Conservation (phyloP, 1,139 yeast species). For the Yamadazyma triangularis region DNA sequence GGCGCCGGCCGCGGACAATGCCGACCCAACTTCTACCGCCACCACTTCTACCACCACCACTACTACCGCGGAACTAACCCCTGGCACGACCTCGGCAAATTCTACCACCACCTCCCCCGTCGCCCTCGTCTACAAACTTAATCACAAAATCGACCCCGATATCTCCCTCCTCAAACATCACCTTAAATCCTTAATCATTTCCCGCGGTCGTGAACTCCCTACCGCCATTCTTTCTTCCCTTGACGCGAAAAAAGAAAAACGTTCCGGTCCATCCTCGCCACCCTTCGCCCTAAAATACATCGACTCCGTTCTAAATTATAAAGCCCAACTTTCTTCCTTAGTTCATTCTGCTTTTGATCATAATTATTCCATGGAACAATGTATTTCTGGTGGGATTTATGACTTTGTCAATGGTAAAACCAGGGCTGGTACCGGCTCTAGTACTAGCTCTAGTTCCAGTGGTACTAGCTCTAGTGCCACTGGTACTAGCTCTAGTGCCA, state of each 20-base stretch:
- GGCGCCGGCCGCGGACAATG: neutral
- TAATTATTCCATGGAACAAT: conserved; percentile 48
- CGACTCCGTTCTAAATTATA: conserved; percentile 50
- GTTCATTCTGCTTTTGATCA: conserved; percentile 44
- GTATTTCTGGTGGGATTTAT: conserved; percentile 59
- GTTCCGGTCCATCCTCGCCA: conserved; percentile 20
- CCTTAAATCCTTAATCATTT: conserved; percentile 44
- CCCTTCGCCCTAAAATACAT: conserved; percentile 70
- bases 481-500: too few relatives aligned
- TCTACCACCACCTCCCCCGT: too few relatives aligned
- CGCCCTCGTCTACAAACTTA: neutral
- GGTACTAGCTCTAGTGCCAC: too few relatives aligned
- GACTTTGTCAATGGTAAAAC: conserved; percentile 51
- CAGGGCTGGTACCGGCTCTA: too few relatives aligned
- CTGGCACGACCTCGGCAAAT: neutral
- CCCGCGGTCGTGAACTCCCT: conserved; percentile 32
- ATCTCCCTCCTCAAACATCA: conserved; percentile 25
- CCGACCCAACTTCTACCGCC: neutral
- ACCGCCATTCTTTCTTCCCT: conserved; percentile 6
- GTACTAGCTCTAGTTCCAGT: too few relatives aligned
- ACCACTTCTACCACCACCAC: neutral
- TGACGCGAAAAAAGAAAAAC: conserved; percentile 7
- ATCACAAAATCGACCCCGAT: neutral
- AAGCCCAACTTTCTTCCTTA: conserved; percentile 48
- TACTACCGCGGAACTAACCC: neutral